phyloP scores from a whole-genome alignment of 2,329 filamentous ascomycete species.

The Fusarium chlamydosporum region DNA sequence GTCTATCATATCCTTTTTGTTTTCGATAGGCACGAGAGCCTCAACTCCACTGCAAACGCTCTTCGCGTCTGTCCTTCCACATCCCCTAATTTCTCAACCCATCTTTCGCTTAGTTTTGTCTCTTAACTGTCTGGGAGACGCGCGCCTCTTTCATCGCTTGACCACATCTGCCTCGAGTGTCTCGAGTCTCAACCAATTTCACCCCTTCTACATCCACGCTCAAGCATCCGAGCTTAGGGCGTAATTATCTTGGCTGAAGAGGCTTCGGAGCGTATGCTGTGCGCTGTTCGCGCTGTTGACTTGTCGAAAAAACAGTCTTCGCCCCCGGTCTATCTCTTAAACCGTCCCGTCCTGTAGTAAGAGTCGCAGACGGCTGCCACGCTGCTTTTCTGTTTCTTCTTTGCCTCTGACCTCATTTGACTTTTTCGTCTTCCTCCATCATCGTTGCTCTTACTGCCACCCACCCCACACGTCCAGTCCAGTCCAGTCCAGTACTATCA shows the following conservation, averaged over 20 bases:
- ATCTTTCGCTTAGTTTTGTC: constrained; percentile 35
- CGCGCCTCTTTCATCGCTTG: constrained; percentile 29
- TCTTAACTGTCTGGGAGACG: constrained; percentile 24
- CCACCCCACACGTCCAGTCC: constrained; percentile 50
- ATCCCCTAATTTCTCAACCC: constrained; percentile 32
- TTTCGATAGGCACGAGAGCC: constrained; percentile 46
- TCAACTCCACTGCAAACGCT: constrained; percentile 45
- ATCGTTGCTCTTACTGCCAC: constrained; percentile 47
- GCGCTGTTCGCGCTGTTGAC: constrained; percentile 41
- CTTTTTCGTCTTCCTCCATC: constrained; percentile 51
- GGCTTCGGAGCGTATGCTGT: constrained; percentile 32
- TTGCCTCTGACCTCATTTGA: constrained; percentile 61
- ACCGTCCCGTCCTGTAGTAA: constrained; percentile 44
- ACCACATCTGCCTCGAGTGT: constrained; percentile 31
- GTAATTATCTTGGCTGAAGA: constrained; percentile 21
- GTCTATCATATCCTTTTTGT: constrained; percentile 17
- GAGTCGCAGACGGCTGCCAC: constrained; percentile 42
- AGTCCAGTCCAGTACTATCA: constrained; percentile 44
- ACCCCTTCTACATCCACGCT: constrained; percentile 17
- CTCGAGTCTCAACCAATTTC: constrained; percentile 27
- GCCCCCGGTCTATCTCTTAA: constrained; percentile 43
- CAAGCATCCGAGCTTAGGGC: constrained; percentile 17
- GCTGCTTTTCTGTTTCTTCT: constrained; percentile 45
- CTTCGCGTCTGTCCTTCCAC: constrained; percentile 31
- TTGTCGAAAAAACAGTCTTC: constrained; percentile 42